Percentiles rank a stretch among this genome's conserved stretches.
These are phyloP conservation scores for Podaxis sp. DNA, from an alignment of 768 basidiomycete species.

Conservation along the genomic window DNA sequence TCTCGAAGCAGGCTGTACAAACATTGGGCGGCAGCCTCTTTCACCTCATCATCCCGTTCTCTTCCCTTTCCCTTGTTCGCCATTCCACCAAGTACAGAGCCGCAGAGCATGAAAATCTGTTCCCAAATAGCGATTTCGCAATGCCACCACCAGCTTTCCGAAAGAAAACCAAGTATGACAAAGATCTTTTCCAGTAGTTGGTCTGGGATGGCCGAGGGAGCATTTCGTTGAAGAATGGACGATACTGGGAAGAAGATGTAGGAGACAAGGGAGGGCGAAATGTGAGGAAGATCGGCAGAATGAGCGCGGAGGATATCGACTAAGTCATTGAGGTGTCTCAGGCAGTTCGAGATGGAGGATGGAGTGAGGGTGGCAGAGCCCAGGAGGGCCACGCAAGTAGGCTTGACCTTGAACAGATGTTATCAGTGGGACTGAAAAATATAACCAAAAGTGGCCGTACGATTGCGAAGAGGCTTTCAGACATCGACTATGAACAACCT, in stretches of 20 bases:
- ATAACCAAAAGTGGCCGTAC: neutral
- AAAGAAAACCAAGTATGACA: conserved; percentile 54
- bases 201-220: conserved; percentile 68
- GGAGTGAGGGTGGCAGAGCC: conserved; percentile 65
- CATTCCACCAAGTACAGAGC: conserved; percentile 61
- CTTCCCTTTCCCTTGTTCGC: conserved; percentile 69
- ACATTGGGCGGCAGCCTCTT: conserved; percentile 69
- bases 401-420: conserved; percentile 50
- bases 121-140: conserved; percentile 77
- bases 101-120: conserved; percentile 79
- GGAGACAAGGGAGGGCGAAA: conserved; percentile 56
- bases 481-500: neutral
- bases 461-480: conserved; percentile 2
- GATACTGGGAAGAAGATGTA: conserved; percentile 91
- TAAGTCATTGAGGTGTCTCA: conserved; percentile 56
- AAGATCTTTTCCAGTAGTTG: conserved; percentile 78
- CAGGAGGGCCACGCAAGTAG: conserved; percentile 79
- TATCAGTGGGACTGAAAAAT: neutral
- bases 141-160: conserved; percentile 82
- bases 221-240: conserved; percentile 76
- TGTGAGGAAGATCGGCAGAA: conserved; percentile 44
- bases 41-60: conserved; percentile 78
- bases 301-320: conserved; percentile 42
- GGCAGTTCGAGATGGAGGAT: conserved; percentile 43
- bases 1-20: conserved; percentile 62